Conservation (phyloP, 495 filamentous ascomycete species). For the Penicillium argentinense region DNA sequence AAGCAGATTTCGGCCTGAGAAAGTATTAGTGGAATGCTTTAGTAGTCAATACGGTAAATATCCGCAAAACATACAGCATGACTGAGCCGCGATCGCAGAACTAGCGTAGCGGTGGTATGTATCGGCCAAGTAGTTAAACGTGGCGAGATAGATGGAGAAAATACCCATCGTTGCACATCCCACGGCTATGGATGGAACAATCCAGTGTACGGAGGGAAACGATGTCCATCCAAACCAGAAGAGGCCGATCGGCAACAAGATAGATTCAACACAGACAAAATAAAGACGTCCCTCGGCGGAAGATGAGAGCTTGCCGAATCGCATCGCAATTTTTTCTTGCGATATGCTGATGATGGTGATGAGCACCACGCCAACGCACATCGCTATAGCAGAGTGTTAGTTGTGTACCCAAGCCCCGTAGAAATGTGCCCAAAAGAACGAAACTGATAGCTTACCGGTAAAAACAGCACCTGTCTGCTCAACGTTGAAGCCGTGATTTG, state of each 20-base stretch:
- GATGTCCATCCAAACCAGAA: constrained; percentile 85
- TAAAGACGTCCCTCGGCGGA: constrained; percentile 80
- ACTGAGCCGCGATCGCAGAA: constrained; percentile 86
- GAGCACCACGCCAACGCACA: constrained; percentile 66
- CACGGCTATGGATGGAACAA: constrained; percentile 70
- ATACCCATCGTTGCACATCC: constrained; percentile 83
- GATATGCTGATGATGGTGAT: constrained; percentile 73
- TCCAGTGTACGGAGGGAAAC: constrained; percentile 69
- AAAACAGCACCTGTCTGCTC: constrained; percentile 74
- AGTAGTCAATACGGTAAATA: too few relatives aligned
- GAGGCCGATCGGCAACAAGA: constrained; percentile 69
- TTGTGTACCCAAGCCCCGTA: background rate
- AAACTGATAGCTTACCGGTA: constrained; percentile 38
- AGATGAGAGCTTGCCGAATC: constrained; percentile 42
- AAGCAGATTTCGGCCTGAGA: constrained; percentile 69
- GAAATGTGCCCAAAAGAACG: background rate
- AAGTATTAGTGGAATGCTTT: constrained; percentile 6
- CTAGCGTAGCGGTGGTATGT: constrained; percentile 82
- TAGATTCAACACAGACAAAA: constrained; percentile 73
- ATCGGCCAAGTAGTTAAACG: constrained; percentile 95
- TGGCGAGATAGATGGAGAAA: constrained; percentile 82
- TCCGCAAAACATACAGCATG: constrained; percentile 61
- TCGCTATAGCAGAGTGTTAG: constrained; percentile 38
- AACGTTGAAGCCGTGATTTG: constrained; percentile 66
- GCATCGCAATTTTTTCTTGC: constrained; percentile 58